Evolutionary conservation across 768 basidiomycete species (phyloP).

Genomic region (Pulveroboletus sp.): DNA sequence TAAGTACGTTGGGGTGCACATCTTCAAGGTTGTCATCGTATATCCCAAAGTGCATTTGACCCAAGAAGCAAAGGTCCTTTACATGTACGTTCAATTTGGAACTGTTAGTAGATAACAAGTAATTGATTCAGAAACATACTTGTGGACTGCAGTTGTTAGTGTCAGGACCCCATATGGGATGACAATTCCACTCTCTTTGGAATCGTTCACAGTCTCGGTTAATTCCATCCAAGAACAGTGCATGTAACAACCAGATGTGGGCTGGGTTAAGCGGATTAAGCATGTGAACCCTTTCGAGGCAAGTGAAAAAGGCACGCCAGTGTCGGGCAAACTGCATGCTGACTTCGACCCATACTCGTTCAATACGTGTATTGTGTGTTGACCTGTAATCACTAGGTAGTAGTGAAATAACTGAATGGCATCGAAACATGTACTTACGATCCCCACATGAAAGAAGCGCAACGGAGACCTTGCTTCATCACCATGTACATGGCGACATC

Average conservation of each 20-base stretch:
- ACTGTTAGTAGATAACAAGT: background rate
- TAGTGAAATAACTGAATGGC: no score
- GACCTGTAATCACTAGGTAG: no score
- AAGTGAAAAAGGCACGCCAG: constrained; percentile 44
- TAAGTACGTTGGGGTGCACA: background rate
- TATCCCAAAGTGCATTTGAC: constrained; percentile 4
- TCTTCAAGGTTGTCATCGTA: constrained; percentile 8
- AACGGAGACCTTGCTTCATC: constrained; percentile 15
- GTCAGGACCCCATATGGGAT: constrained; percentile 21
- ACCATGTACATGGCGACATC: constrained; percentile 27
- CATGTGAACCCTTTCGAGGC: constrained; percentile 33
- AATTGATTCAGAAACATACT: background rate
- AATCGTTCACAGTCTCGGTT: constrained; percentile 39
- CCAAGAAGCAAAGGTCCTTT: constrained; percentile 13
- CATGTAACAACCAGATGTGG: constrained; percentile 45
- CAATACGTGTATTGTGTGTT: constrained; percentile 42
- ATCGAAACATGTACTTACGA: constrained; percentile 5
- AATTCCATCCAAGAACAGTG: constrained; percentile 38
- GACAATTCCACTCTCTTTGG: constrained; percentile 37
- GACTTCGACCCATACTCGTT: constrained; percentile 44
- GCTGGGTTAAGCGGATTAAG: constrained; percentile 31
- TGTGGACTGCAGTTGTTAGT: constrained; percentile 9
- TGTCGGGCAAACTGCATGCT: constrained; percentile 35
- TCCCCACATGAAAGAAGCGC: constrained; percentile 31
- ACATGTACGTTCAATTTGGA: no score